These are phyloP conservation scores for Leccinum broughii DNA, from an alignment of 768 basidiomycete species.

Conservation along the genomic window DNA sequence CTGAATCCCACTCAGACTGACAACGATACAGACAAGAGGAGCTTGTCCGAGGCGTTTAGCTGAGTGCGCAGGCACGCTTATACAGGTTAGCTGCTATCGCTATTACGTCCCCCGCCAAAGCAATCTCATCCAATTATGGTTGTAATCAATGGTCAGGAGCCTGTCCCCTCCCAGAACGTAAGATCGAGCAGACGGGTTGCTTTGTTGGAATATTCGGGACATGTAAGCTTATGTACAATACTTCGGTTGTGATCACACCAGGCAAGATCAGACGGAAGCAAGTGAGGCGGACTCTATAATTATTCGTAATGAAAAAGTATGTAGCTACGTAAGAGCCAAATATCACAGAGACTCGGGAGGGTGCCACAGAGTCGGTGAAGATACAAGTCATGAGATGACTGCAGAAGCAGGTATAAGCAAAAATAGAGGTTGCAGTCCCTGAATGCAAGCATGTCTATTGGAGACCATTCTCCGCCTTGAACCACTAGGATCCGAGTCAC, in stretches of 20 bases:
- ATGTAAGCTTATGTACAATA: neutral
- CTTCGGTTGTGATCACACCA: neutral
- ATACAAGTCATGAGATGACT: neutral
- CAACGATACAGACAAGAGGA: neutral
- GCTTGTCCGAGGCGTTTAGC: constrained; percentile 1
- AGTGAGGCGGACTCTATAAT: neutral
- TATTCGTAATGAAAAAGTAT: neutral
- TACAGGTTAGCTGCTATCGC: neutral
- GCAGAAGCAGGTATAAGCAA: neutral
- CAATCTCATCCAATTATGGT: neutral
- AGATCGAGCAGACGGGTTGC: neutral
- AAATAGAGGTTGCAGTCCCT: neutral
- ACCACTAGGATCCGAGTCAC: constrained; percentile 18
- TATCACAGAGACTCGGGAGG: neutral
- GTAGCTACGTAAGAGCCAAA: neutral
- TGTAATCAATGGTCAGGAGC: neutral
- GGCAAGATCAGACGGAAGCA: neutral
- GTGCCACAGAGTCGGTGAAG: neutral
- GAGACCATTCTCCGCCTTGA: constrained; percentile 34
- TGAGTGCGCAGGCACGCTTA: neutral
- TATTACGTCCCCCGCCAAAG: neutral
- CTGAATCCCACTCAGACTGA: constrained; percentile 1
- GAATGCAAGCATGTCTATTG: constrained; percentile 14
- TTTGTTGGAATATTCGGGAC: neutral
- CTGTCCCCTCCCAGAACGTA: neutral